A percentile compares a stretch with the other conserved stretches of the same genome.
These are phyloP conservation scores for Pythium biforme DNA, from an alignment of 352 stramenopile species.

Conservation along the genomic window DNA sequence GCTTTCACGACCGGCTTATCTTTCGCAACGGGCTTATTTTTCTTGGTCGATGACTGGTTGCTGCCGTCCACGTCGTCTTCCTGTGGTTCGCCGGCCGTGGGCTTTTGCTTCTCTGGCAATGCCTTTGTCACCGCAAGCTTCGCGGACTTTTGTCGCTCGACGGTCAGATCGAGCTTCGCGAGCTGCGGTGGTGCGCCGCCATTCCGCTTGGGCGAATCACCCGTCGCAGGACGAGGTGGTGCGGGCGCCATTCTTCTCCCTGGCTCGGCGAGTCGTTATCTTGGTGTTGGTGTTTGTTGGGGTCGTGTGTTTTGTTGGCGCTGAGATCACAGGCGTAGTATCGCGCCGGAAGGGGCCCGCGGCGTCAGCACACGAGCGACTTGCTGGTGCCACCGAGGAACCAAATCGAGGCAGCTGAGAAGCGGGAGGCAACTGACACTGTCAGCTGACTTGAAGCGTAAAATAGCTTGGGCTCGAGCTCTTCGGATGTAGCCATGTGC, in stretches of 20 bases:
- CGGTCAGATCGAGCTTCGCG: conserved; percentile 20
- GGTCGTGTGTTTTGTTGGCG: too few species aligned
- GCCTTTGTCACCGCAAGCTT: not conserved
- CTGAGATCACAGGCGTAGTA: too few species aligned
- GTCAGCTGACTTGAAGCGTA: not conserved
- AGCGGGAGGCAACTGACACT: not conserved
- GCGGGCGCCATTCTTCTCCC: conserved; percentile 5
- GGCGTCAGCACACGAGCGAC: not conserved
- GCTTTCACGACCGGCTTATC: not conserved
- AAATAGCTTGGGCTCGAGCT: not conserved
- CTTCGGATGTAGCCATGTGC: not conserved
- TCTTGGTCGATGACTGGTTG: conserved; percentile 6
- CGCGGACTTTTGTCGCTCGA: conserved; percentile 24
- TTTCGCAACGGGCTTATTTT: not conserved
- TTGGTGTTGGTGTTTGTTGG: too few species aligned
- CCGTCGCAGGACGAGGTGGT: not conserved
- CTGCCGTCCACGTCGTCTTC: not conserved
- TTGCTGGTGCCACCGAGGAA: not conserved
- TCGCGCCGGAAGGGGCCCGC: too few species aligned
- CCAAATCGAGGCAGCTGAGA: not conserved
- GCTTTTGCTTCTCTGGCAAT: conserved; percentile 3
- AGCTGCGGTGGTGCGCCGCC: conserved; percentile 20
- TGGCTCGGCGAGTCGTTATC: not conserved
- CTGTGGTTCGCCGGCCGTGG: not conserved
- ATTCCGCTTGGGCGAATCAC: conserved; percentile 14